These are phyloP conservation scores for Flaveria linearis DNA, from an alignment of 129 eudicot species.

Conservation along the genomic window DNA sequence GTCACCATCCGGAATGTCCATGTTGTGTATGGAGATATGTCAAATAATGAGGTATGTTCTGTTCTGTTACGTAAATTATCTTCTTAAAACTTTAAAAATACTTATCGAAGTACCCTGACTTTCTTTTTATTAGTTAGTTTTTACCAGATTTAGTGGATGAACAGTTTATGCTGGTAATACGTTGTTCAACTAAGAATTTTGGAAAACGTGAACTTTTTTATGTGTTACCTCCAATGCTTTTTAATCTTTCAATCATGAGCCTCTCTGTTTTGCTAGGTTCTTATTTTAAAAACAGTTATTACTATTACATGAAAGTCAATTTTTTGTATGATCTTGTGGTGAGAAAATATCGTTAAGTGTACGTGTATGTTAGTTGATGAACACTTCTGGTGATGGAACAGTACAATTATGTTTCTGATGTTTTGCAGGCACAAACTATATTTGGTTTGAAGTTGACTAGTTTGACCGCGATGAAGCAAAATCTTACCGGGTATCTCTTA, in stretches of 20 bases:
- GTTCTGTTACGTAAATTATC: constrained; percentile 9
- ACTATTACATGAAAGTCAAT: constrained; percentile 3
- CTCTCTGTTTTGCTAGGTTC: constrained; percentile 4
- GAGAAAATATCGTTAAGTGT: constrained; percentile 11
- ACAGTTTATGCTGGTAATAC: not conserved
- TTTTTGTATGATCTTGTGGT: constrained; percentile 1
- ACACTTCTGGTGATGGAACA: not conserved
- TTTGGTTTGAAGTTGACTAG: constrained; percentile 89
- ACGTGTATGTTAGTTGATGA: constrained; percentile 9
- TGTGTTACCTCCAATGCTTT: not conserved
- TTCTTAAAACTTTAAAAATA: constrained; percentile 8
- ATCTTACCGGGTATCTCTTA: constrained; percentile 54
- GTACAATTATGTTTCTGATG: constrained; percentile 24
- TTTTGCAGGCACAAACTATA: constrained; percentile 54
- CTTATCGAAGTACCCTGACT: constrained; percentile 8
- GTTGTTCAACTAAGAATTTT: constrained; percentile 3
- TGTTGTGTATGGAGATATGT: constrained; percentile 56
- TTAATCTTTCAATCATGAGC: constrained; percentile 11
- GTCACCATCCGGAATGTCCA: constrained; percentile 86
- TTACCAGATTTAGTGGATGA: not conserved
- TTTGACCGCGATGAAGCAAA: constrained; percentile 78
- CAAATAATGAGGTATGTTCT: constrained; percentile 50
- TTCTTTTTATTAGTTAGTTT: not conserved
- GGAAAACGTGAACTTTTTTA: not conserved
- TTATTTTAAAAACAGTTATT: not conserved